These are phyloP conservation scores for Phlebiopsis flavidoalba DNA, from an alignment of 768 basidiomycete genomes.

Conservation along the genomic window DNA sequence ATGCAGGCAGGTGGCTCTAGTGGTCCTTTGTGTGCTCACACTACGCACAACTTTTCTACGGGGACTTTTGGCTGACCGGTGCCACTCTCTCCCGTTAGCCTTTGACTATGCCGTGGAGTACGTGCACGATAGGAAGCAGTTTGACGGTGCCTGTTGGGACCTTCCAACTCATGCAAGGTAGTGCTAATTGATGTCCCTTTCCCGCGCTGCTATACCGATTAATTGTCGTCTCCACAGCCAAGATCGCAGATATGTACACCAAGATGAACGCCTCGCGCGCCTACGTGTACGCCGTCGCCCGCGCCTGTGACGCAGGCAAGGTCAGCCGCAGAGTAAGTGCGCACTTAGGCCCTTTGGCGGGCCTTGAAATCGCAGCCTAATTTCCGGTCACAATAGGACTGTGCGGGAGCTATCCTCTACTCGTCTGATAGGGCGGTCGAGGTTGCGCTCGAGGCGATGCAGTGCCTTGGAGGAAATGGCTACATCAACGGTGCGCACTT, in stretches of 20 bases:
- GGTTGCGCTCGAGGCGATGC: conserved; percentile 88
- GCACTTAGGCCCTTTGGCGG: not conserved
- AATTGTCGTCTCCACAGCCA: conserved; percentile 38
- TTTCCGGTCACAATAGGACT: conserved; percentile 55
- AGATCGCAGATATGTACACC: conserved; percentile 93
- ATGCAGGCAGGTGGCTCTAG: conserved; percentile 59
- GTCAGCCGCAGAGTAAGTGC: conserved; percentile 69
- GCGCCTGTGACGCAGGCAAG: conserved; percentile 78
- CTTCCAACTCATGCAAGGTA: conserved; percentile 96
- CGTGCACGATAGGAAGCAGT: conserved; percentile 91
- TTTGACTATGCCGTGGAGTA: conserved; percentile 87
- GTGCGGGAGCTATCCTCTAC: conserved; percentile 91
- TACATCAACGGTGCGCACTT: conserved; percentile 78
- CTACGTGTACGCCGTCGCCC: conserved; percentile 90
- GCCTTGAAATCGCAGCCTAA: not conserved
- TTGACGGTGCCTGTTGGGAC: conserved; percentile 81
- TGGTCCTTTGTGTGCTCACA: not conserved
- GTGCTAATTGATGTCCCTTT: not conserved
- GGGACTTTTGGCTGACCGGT: not conserved
- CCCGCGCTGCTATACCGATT: conserved; percentile 12
- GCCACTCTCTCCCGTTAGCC: conserved; percentile 38
- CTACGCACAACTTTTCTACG: not conserved
- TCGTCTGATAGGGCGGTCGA: conserved; percentile 91
- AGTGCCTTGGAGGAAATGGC: conserved; percentile 91
- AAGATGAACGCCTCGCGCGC: conserved; percentile 83